Conservation (phyloP, 2,329 filamentous ascomycete genomes). For the Metarhizium album region DNA sequence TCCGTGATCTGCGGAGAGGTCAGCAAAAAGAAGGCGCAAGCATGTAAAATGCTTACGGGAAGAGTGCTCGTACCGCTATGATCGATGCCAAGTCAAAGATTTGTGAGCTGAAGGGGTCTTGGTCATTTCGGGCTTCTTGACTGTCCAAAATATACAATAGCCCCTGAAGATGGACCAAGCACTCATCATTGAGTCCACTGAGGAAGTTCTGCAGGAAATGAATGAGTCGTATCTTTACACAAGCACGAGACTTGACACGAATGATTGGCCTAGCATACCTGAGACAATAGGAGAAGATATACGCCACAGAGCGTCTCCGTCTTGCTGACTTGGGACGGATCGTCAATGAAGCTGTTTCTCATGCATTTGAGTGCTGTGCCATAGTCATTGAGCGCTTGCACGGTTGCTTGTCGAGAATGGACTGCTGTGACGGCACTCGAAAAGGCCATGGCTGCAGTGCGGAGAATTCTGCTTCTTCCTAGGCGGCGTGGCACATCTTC, state of each 20-base stretch:
- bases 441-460: constrained; percentile 24
- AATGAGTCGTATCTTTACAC: background rate
- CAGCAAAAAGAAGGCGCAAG: background rate
- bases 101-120: constrained; percentile 3
- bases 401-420: constrained; percentile 12
- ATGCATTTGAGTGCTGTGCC: constrained; percentile 16
- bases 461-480: constrained; percentile 33
- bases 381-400: constrained; percentile 19
- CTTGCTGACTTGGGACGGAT: constrained; percentile 17
- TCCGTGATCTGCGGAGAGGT: constrained; percentile 3
- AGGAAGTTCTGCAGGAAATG: constrained; percentile 2
- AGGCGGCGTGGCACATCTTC: constrained; percentile 32
- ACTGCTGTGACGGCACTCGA: constrained; percentile 15
- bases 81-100: constrained; percentile 4
- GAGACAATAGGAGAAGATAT: constrained; percentile 25
- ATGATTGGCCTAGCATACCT: background rate
- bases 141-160: constrained; percentile 3
- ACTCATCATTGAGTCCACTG: constrained; percentile 1
- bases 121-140: background rate
- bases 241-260: background rate
- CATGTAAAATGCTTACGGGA: background rate
- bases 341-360: constrained; percentile 15
- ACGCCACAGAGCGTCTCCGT: constrained; percentile 26
- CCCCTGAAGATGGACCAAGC: constrained; percentile 4
- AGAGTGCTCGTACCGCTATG: background rate